Base-by-base conservation (phyloP, 306 rosid genomes). In the Coriaria nepalensis region DNA sequence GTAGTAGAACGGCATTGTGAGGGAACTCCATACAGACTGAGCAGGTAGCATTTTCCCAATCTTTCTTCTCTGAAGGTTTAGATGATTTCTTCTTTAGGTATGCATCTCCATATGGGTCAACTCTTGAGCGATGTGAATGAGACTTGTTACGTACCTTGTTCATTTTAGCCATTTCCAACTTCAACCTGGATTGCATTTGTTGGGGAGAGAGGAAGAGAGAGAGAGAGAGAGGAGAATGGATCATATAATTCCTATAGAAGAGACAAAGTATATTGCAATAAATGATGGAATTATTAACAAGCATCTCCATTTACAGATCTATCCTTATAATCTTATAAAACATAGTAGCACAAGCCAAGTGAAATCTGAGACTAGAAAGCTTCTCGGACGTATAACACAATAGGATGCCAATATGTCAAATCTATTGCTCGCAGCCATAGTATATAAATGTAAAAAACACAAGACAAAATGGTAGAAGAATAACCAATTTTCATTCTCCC, bases 11-110 rank as follows among this genome's bases (percentile, higher is more conserved):
- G 34, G 94, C 93, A 73, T 90, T 90, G 73, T 90, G 98, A 52
- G 98, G 98, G 60, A 66, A 87, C 76, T 90, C 98, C 93, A 90
- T 73, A 55, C 98, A 90, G 48, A 90, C 98, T 6, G 98, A 82
- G 62, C 98, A 90, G 9, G 71, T 82, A 51, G 74, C 79, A 61
- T 75, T 81, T 52, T 77, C 68, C 98, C 95, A 90, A 37, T 82
- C 93, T 53, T 82, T 78, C 76, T 79, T 85, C 61, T 69, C 87
- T 4, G 62, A 60, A 45, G 62, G 70, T 73, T 65, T 63, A 45
- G 66, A 59, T 58, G 64, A 33, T 49, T 66, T 72, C 67, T 78
- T 82, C 75, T 73, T 72, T 10, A 43, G 65, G 47, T 37, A 53
- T 33, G 54, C 67, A 57, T 48, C 66, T 70, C 78, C 58, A 69